Evolutionary conservation across 1,284 basidiomycete species (phyloP).

Genomic region (Stereum hirsutum): DNA sequence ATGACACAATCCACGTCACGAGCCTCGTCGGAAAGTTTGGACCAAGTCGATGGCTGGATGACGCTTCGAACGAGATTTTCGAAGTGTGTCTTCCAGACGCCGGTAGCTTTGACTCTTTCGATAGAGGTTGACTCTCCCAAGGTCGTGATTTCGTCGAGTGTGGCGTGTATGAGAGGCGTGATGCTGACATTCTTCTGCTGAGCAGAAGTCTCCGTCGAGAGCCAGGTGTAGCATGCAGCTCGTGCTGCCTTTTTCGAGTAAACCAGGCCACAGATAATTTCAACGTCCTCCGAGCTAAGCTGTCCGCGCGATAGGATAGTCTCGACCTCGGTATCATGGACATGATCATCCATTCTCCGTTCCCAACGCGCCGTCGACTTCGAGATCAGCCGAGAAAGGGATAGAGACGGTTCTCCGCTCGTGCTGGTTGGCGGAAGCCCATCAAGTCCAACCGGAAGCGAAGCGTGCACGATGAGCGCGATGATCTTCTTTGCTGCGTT

Average conservation of each 20-base stretch:
- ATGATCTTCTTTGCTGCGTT: conserved; percentile 39
- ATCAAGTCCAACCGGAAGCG: conserved; percentile 33
- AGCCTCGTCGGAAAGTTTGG: no score
- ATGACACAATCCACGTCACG: no score
- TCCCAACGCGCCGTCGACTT: conserved; percentile 13
- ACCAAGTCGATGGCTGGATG: no score
- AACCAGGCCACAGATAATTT: conserved; percentile 31
- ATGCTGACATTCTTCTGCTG: conserved; percentile 20
- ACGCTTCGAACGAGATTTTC: no score
- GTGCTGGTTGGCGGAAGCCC: conserved; percentile 17
- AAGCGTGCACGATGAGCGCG: conserved; percentile 27
- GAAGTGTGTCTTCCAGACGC: no score
- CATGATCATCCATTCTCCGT: conserved; percentile 15
- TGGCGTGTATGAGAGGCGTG: conserved; percentile 29
- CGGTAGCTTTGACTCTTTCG: no score
- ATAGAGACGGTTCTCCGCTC: conserved; percentile 6
- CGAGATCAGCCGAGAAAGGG: conserved; percentile 8
- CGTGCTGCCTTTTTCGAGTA: conserved; percentile 24
- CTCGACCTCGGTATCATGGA: conserved; percentile 18
- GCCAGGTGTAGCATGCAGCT: conserved; percentile 18
- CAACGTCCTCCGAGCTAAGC: conserved; percentile 26
- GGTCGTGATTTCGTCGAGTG: no score
- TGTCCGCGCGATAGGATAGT: no score
- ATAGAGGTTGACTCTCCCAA: no score
- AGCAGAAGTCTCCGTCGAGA: conserved; percentile 16